Evolutionary conservation across 2,329 filamentous ascomycete genomes (phyloP), one percentile per base, ranked within the genome.

Genomic region (Colletotrichum sp.): DNA sequence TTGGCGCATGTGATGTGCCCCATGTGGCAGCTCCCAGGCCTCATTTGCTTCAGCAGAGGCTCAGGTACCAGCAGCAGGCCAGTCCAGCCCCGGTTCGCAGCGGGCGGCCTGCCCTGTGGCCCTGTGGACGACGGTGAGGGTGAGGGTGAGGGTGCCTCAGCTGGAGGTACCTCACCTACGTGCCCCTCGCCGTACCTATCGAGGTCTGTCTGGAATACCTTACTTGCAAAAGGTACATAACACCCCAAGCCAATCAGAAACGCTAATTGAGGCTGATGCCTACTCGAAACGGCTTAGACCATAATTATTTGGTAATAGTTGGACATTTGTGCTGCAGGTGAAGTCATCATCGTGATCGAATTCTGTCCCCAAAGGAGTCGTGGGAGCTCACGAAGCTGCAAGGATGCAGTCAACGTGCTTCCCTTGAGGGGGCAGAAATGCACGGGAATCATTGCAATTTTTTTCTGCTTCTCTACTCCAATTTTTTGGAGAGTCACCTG

Each of bases 291-390:
- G 39, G 77, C 24, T 72, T 78, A 77, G 67, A 13, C 13, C 9
- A 8, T 68, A 57, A 64, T 30, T 52, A 72, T 75, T 78, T 78
- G 55, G 75, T 78, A 77, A 77, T 78, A 78, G 68, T 44, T 67
- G 39, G 39, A 34, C 71, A 71, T 59, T 32, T 36, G 55, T 71
- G 65, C 68, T 78, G 71, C 64, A 71, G 67, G 75, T 77, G 77
- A 78, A 75, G 77, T 77, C 77, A 75, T 78, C 71, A 77, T 78
- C 77, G 72, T 77, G 77, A 77, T 77, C 76, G 52, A 67, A 67
- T 36, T 55, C 39, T 57, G 57, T 63, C 48, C 44, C 36, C 68
- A 55, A 32, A 44, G 65, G 32, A 39, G 62, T 55, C 55, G 28
- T 57, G 36, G 30, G 39, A 67, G 69, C 73, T 73, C 69, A 66